Evolutionary conservation across 371 early-diverging fungal species (phyloP).

Genomic region (Saksenaea oblongispora): DNA sequence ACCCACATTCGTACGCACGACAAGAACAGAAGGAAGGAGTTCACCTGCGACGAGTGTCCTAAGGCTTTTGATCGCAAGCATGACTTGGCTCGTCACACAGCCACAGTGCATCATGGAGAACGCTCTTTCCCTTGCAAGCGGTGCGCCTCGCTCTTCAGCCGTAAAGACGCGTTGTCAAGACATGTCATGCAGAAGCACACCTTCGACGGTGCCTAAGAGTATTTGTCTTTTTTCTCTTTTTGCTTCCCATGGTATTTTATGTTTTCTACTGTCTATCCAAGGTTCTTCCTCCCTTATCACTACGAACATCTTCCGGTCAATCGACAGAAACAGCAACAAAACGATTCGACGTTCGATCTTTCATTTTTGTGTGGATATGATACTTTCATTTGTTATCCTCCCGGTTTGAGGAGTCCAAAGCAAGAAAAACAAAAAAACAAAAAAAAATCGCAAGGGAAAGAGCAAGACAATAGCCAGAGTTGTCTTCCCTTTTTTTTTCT

Average conservation of each 20-base stretch:
- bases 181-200: constrained; percentile 15
- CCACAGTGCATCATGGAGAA: constrained; percentile 60
- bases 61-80: constrained; percentile 64
- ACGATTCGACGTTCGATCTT: constrained; percentile 1
- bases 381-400: constrained; percentile 2
- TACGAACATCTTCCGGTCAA: background rate
- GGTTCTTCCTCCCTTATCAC: background rate
- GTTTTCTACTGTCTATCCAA: background rate
- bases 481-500: background rate
- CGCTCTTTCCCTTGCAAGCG: constrained; percentile 50
- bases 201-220: background rate
- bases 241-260: no score
- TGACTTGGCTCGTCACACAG: constrained; percentile 74
- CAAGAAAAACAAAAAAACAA: background rate
- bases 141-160: constrained; percentile 58
- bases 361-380: background rate
- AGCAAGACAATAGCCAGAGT: background rate
- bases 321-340: background rate
- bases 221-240: no score
- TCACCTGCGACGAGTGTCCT: constrained; percentile 53
- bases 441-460: background rate
- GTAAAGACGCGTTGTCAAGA: constrained; percentile 66
- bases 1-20: constrained; percentile 75
- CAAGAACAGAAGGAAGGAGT: constrained; percentile 59
- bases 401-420: background rate